Percentiles rank a stretch among this genome's conserved stretches.
These are phyloP conservation scores for Vanilla planifolia DNA, from an alignment of 106 monocot species.

Conservation along the genomic window DNA sequence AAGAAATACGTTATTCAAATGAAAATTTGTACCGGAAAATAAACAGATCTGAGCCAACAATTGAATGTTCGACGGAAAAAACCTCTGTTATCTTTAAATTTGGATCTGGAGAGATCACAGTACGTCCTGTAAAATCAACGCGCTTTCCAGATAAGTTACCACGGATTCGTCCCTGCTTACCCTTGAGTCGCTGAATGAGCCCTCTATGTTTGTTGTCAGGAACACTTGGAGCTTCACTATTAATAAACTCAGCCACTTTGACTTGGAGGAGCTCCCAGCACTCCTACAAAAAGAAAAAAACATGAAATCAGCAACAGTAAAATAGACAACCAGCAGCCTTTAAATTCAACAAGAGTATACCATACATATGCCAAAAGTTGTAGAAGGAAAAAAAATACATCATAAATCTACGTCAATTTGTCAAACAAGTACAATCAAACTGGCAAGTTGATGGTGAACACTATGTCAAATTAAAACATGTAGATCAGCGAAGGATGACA, in stretches of 20 bases:
- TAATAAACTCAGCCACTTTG: slow-evolving; percentile 82
- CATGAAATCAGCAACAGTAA: too few species aligned
- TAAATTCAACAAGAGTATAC: neutral
- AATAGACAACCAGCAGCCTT: too few species aligned
- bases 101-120: slow-evolving; percentile 99
- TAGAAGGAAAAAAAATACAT: neutral
- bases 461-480: too few species aligned
- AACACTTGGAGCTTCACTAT: slow-evolving; percentile 82
- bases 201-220: slow-evolving; percentile 62
- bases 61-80: neutral
- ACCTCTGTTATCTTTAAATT: slow-evolving; percentile 99
- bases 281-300: slow-evolving; percentile 32
- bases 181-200: slow-evolving; percentile 89
- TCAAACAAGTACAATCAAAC: too few species aligned
- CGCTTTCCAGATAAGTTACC: slow-evolving; percentile 93
- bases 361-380: neutral
- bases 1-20: slow-evolving; percentile 4
- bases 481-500: too few species aligned
- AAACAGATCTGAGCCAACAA: neutral
- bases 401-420: too few species aligned
- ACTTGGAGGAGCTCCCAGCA: slow-evolving; percentile 74
- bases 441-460: too few species aligned
- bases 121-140: slow-evolving; percentile 91
- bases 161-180: slow-evolving; percentile 95
- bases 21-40: neutral